phyloP scores from a whole-genome alignment of 306 rosid genomes.

The Trifolium repens region DNA sequence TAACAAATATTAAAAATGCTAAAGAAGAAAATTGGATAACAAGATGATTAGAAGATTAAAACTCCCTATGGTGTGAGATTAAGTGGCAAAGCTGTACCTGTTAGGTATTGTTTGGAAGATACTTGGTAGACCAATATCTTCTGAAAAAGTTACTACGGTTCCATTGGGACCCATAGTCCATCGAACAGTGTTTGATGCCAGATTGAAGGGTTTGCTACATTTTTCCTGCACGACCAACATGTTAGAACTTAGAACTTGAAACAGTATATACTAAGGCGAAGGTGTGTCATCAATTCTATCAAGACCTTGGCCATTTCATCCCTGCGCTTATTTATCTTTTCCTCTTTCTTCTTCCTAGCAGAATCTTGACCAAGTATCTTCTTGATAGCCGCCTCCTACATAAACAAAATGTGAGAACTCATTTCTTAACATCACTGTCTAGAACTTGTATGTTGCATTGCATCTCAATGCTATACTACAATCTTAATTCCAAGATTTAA shows the following conservation, averaged over 20 bases:
- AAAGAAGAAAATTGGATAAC: neutral
- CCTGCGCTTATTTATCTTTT: constrained; percentile 54
- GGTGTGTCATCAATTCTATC: neutral
- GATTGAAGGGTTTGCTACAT: constrained; percentile 42
- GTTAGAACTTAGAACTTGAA: constrained; percentile 22
- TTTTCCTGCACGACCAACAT: constrained; percentile 54
- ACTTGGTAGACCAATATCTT: constrained; percentile 62
- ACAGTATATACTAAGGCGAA: neutral
- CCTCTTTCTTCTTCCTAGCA: constrained; percentile 63
- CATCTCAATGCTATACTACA: constrained; percentile 20
- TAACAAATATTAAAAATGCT: neutral
- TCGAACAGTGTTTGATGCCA: constrained; percentile 57
- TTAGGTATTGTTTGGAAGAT: constrained; percentile 50
- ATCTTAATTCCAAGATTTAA: constrained; percentile 26
- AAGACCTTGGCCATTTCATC: constrained; percentile 48
- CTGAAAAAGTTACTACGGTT: constrained; percentile 57
- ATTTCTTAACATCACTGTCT: constrained; percentile 18
- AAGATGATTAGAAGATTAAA: neutral
- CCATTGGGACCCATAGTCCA: constrained; percentile 59
- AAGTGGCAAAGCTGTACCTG: constrained; percentile 49
- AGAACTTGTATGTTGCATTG: constrained; percentile 29
- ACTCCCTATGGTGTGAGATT: neutral
- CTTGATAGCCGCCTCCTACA: constrained; percentile 68
- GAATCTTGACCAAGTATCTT: constrained; percentile 71
- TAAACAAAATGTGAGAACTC: constrained; percentile 28